Percentiles rank a stretch among this genome's conserved stretches.
phyloP scores from a whole-genome alignment of 441 rosid species.

The Erodium chrysanthum region DNA sequence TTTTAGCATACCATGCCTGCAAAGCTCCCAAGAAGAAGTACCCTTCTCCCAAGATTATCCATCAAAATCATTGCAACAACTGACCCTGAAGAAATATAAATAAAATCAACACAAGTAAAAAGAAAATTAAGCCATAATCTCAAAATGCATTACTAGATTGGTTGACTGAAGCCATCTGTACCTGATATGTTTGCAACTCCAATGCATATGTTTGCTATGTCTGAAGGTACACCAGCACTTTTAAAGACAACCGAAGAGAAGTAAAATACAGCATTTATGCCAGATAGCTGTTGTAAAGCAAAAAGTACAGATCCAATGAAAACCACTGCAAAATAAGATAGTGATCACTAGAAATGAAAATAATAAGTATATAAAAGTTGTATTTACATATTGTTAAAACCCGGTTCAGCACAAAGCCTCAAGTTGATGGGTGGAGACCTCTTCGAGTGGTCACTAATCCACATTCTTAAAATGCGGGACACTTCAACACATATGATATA shows the following conservation, averaged over 20 bases:
- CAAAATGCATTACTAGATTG: background rate
- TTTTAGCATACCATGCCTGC: conserved; percentile 45
- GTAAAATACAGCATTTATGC: conserved; percentile 71
- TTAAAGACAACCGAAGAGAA: conserved; percentile 68
- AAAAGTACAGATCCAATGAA: conserved; percentile 61
- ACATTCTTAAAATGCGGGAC: too few relatives aligned
- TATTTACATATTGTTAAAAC: background rate
- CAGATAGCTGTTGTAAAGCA: conserved; percentile 77
- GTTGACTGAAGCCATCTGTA: conserved; percentile 21
- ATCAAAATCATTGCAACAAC: conserved; percentile 48
- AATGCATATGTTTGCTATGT: conserved; percentile 49
- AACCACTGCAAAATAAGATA: conserved; percentile 53
- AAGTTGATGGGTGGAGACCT: too few relatives aligned
- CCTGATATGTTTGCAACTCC: conserved; percentile 60
- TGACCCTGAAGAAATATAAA: conserved; percentile 36
- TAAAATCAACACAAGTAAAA: background rate
- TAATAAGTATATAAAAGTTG: background rate
- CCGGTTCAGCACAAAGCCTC: too few relatives aligned
- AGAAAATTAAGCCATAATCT: conserved; percentile 3
- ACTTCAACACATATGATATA: background rate
- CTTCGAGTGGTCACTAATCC: too few relatives aligned
- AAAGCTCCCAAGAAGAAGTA: conserved; percentile 61
- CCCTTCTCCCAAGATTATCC: conserved; percentile 65
- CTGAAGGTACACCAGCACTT: conserved; percentile 64
- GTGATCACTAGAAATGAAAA: conserved; percentile 25